Base-by-base conservation (phyloP, 352 stramenopile species). In the Globisporangium nunn region DNA sequence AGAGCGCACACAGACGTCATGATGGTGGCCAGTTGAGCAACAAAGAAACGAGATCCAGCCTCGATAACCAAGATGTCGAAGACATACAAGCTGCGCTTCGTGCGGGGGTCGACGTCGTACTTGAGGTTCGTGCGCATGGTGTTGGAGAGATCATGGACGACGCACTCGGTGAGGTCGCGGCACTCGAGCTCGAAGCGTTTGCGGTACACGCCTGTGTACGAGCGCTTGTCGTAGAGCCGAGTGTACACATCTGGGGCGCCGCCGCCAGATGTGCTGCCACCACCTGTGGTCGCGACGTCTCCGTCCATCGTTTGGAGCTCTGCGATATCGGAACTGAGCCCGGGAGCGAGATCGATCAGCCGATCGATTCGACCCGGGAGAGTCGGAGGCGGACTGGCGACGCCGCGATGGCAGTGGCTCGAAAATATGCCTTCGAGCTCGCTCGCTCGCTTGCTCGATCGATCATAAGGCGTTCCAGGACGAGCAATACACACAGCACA, bases 121-220 rank as follows among this genome's bases (percentile, higher is more conserved):
- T 83, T 83, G 35, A 82, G 63, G 60, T 81, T 81, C 23, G 66
- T 74, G 41, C 75, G 73, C 62, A 81, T 83, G 44, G 70, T 68
- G 51, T 81, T 74, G 41, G 67, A 76, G 50, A 86, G 54, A 52
- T 80, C 71, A 52, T 84, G 71, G 50, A 86, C 73, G 41, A 77
- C 67, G 40, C 64, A 62, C 57, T 83, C 73, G 31, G 66, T 81
- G 29, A 76, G 61, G 54, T 82, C 69, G 50, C 77, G 59, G 54
- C 62, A 74, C 50, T 80, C 69, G 28, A 59, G 50, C 54, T 87
- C 74, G 52, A 87, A 86, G 31, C 77, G 74, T 56, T 86, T 85
- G 51, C 70, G 69, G 59, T 82, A 84, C 41, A 86, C 67, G 30
- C 77, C 77, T n/a, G 75, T 86, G 70, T 82, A 86, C 45, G 71